These are phyloP conservation scores for Solanum chacoense DNA, from an alignment of 305 asterid species.

Conservation along the genomic window DNA sequence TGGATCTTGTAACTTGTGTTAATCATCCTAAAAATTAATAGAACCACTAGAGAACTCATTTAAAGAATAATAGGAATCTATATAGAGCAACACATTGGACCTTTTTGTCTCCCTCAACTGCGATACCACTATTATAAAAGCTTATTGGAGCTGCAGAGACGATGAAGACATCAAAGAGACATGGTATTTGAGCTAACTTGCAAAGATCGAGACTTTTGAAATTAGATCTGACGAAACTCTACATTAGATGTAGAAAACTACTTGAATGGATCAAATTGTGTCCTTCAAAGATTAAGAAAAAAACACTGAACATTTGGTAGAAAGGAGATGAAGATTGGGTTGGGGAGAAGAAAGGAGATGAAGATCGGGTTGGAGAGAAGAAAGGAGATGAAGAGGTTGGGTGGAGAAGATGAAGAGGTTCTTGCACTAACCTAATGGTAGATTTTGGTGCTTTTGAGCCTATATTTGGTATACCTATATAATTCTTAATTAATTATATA, in stretches of 20 bases:
- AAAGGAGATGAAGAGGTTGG: background rate
- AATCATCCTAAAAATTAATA: slow-evolving; percentile 48
- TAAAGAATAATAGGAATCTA: background rate
- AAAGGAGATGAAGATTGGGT: background rate
- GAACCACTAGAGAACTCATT: background rate
- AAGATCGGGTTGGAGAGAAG: background rate
- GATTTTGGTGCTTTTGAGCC: too few relatives aligned
- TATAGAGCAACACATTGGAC: background rate
- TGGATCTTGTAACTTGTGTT: slow-evolving; percentile 85
- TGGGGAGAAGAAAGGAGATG: background rate
- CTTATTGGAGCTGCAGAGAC: background rate
- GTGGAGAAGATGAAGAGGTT: background rate
- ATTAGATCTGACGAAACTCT: background rate
- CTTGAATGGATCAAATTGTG: background rate
- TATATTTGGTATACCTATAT: too few relatives aligned
- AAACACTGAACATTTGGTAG: background rate
- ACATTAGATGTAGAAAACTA: background rate
- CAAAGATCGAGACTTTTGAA: background rate
- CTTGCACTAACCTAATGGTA: background rate
- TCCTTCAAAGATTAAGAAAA: background rate
- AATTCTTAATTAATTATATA: too few relatives aligned
- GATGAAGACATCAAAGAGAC: background rate
- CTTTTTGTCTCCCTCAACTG: background rate
- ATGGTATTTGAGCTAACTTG: background rate
- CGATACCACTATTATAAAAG: background rate